Percentiles rank a stretch among this genome's conserved stretches.
Evolutionary conservation across 2,329 filamentous ascomycete genomes (phyloP).

Genomic region (Scedosporium aurantiacum): DNA sequence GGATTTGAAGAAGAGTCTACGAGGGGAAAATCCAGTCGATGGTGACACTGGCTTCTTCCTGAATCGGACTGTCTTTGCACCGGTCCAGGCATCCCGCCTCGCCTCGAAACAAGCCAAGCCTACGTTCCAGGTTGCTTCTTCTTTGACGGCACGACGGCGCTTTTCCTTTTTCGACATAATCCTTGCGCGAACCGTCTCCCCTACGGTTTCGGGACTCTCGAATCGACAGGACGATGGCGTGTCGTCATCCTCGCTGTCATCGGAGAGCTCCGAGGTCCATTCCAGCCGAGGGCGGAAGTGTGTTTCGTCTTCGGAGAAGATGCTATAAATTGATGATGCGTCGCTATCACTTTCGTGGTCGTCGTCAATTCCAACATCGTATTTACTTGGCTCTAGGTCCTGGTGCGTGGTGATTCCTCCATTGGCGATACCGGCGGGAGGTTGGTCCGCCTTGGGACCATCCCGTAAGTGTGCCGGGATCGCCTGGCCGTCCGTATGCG

Average conservation of each 20-base stretch:
- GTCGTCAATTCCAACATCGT: slow-evolving; percentile 8
- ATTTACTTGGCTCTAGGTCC: background rate
- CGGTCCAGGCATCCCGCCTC: slow-evolving; percentile 75
- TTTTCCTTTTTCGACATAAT: slow-evolving; percentile 40
- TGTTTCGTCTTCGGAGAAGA: slow-evolving; percentile 42
- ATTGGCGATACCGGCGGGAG: background rate
- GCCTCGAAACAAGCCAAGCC: slow-evolving; percentile 72
- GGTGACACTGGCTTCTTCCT: slow-evolving; percentile 33
- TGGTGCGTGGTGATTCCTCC: background rate
- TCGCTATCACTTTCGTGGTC: slow-evolving; percentile 33
- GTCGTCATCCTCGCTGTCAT: slow-evolving; percentile 38
- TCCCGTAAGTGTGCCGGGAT: background rate
- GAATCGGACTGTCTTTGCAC: slow-evolving; percentile 51
- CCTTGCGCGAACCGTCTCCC: slow-evolving; percentile 26
- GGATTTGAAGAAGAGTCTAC: slow-evolving; percentile 39
- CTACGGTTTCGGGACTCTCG: slow-evolving; percentile 37
- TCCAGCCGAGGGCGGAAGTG: slow-evolving; percentile 41
- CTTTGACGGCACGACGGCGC: slow-evolving; percentile 44
- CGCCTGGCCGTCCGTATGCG: background rate
- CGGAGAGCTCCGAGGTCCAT: slow-evolving; percentile 36
- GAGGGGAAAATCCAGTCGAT: slow-evolving; percentile 30
- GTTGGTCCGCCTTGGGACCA: background rate
- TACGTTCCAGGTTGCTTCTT: slow-evolving; percentile 66
- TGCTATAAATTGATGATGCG: slow-evolving; percentile 42
- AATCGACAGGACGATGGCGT: slow-evolving; percentile 35